A percentile compares a stretch with the other conserved stretches of the same genome.
Conservation (phyloP, 257 asterid species). For the Knoxia roxburghii region DNA sequence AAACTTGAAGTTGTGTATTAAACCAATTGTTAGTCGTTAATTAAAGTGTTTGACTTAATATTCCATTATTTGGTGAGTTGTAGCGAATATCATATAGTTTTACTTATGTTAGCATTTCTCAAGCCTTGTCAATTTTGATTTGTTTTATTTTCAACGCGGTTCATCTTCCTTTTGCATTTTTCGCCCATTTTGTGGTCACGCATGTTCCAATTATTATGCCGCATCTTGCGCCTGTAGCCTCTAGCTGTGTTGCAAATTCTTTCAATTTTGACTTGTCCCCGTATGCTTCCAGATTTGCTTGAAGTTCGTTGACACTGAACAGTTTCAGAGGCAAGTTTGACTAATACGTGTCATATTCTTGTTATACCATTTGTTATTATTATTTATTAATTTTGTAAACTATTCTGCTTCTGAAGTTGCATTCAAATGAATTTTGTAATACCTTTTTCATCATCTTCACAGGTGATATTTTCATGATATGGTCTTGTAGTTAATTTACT, state of each 20-base stretch:
- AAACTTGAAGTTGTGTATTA: neutral
- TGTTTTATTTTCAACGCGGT: too few relatives aligned
- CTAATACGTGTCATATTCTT: neutral
- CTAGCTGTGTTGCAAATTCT: neutral
- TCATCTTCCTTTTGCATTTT: neutral
- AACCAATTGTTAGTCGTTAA: neutral
- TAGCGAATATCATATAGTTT: neutral
- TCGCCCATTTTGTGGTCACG: neutral
- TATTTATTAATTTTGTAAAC: neutral
- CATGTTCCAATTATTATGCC: neutral
- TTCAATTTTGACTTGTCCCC: constrained; percentile 9
- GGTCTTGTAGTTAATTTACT: neutral
- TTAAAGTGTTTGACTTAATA: neutral
- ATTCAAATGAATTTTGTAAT: neutral
- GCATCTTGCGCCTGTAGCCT: neutral
- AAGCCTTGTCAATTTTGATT: neutral
- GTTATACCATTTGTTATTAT: neutral
- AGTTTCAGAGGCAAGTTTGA: constrained; percentile 74
- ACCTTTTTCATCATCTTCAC: neutral
- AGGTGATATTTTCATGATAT: neutral
- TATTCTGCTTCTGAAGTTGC: neutral
- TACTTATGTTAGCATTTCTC: neutral
- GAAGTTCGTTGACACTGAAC: constrained; percentile 87
- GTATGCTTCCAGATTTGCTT: constrained; percentile 49
- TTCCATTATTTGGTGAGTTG: neutral